phyloP scores from a whole-genome alignment of 768 basidiomycete genomes.

The Suillus americanus region DNA sequence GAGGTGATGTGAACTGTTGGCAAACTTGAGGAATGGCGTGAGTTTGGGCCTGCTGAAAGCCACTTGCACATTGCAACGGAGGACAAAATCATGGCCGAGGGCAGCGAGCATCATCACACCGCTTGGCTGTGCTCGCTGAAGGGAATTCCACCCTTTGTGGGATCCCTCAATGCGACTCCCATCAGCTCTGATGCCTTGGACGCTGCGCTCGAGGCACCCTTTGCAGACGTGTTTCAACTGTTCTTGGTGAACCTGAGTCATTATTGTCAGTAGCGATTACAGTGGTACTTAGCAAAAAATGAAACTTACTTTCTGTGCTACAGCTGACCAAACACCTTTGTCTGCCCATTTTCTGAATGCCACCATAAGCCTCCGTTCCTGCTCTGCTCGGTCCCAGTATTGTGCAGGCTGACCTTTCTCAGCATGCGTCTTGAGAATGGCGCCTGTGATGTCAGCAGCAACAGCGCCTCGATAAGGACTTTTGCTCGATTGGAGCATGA shows the following conservation, averaged over 20 bases:
- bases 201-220: conserved; percentile 24
- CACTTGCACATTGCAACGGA: conserved; percentile 19
- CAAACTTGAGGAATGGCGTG: conserved; percentile 12
- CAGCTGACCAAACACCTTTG: no score
- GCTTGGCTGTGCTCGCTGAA: conserved; percentile 20
- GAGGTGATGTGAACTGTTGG: conserved; percentile 26
- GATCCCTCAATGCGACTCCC: conserved; percentile 30
- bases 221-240: conserved; percentile 30
- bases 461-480: conserved; percentile 9
- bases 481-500: conserved; percentile 11
- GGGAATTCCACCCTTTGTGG: conserved; percentile 29
- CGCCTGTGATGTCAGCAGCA: conserved; percentile 11
- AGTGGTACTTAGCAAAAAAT: no score
- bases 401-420: no score
- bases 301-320: no score
- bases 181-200: conserved; percentile 22
- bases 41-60: not conserved
- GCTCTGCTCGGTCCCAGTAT: no score
- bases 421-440: conserved; percentile 9
- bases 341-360: no score
- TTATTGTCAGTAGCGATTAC: no score
- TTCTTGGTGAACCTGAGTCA: conserved; percentile 21
- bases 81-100: conserved; percentile 23
- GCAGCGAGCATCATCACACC: conserved; percentile 19
- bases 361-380: no score